Base-by-base conservation (phyloP, 2,329 filamentous ascomycete genomes). In the Hymenoscyphus infarciens region DNA sequence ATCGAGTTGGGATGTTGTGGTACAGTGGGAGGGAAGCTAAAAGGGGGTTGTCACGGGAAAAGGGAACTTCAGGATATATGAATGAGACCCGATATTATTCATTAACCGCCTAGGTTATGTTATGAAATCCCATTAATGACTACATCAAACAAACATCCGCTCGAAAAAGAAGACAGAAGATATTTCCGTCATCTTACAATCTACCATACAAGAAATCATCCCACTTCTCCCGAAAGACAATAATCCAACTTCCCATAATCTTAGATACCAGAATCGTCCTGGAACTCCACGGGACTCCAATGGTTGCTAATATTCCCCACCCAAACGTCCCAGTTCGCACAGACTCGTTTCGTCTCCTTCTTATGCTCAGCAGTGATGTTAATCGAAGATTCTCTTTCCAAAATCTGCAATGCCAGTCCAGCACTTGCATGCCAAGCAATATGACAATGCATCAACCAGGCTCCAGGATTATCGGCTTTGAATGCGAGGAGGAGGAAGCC, bases 371-470 rank as follows among this genome's bases (percentile, higher is more conserved):
- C 64, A 5, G 72, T 64, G 38, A 61, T 59, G 0, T 56, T 57
- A 61, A 77, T 74, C 58, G 74, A 70, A 10, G 67, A 63, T 53
- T 65, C 55, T 45, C 72, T 70, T 65, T 75, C 78, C 10, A 84
- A 68, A 66, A 84, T 79, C 68, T 82, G 79, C 15, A 78, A 62
- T n/a, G 81, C 74, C 57, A 84, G 76, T 4, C 82, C 82, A 1
- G 75, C 77, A 1, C 79, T 80, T 0, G 78, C 77, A 68, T 85
- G 83, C 81, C 81, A 85, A 1, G 67, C 69, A 35, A 73, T 68
- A 60, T 73, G 71, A 38, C 72, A 74, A 62, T 74, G 72, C 52
- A 68, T 58, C 2, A 69, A 25, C 67, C 67, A 69, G 39, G 67
- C 52, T 57, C 67, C 67, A 1, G 67, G 82, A 68, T 69, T 85